Evolutionary conservation across 1,139 yeast genomes (phyloP).

Genomic region (Pneumocystis oryctolagi): DNA sequence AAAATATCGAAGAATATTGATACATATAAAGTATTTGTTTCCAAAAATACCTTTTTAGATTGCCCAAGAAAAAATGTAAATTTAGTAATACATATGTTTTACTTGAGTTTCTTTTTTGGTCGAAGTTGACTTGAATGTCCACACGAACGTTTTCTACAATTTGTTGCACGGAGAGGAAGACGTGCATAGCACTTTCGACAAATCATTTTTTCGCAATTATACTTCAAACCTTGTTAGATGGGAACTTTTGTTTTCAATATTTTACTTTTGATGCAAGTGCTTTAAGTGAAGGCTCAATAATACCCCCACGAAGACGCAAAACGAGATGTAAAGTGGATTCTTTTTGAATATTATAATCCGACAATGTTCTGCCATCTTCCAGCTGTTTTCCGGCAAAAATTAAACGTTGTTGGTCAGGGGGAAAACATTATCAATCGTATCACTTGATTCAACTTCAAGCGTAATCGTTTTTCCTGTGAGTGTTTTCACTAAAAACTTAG

Average conservation of each 20-base stretch:
- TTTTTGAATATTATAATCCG: conserved; percentile 91
- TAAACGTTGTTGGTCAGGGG: conserved; percentile 89
- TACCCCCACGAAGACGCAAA: conserved; percentile 83
- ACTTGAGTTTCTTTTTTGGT: conserved; percentile 92
- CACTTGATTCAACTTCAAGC: conserved; percentile 87
- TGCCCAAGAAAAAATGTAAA: neutral
- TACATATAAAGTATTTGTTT: neutral
- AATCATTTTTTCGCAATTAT: conserved; percentile 98
- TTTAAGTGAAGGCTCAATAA: conserved; percentile 98
- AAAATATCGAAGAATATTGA: no score
- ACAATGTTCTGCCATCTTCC: conserved; percentile 83
- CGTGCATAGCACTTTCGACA: conserved; percentile 99
- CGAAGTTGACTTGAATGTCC: conserved; percentile 88
- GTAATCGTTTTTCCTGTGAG: conserved; percentile 83
- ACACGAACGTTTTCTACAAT: conserved; percentile 99
- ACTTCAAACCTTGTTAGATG: conserved; percentile 33
- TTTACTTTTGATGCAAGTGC: conserved; percentile 65
- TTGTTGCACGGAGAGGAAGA: conserved; percentile 99
- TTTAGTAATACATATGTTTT: conserved; percentile 15
- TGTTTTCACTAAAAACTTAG: conserved; percentile 33
- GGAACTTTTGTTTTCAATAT: neutral
- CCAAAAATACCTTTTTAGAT: neutral
- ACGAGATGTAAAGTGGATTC: conserved; percentile 82
- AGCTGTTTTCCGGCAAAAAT: conserved; percentile 90
- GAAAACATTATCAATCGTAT: conserved; percentile 88